Base-by-base conservation (phyloP, 352 stramenopile species). In the Pythium grandisporangium region DNA sequence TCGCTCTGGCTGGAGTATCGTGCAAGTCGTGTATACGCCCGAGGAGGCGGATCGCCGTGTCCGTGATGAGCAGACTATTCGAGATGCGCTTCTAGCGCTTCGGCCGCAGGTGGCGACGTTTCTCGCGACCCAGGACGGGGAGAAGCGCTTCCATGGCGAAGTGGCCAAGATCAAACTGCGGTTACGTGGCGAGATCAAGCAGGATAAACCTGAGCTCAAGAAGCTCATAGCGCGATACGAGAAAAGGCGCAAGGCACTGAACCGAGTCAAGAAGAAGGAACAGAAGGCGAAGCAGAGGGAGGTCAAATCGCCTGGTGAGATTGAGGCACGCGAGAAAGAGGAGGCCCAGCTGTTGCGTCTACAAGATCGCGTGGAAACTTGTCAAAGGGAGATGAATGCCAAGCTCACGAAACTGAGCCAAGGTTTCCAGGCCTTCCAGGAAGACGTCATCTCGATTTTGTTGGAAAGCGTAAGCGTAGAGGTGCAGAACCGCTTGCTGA, bases 141-240 rank as follows among this genome's bases (percentile, higher is more conserved):
- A 83, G 30, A 84, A 84, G 51, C 59, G 66, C 11, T 87, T 89
- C 49, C 66, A 74, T 17, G 55, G 53, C 6, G 73, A 89, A 42
- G 65, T 89, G 4, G 48, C 51, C 46, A 23, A 42, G 6, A 58
- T 72, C 21, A 84, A 84, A 30, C 54, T 54, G 14, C 34, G 40
- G 7, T 43, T 87, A n/a, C 58, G 69, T 0, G 21, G 30, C 1
- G 54, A 75, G 20, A 55, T 85, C 26, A 57, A 48, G 6, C 48
- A 23, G 4, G 52, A 78, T 7, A 63, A 76, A 40, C 61, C 34
- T 7, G 51, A 51, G 30, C 52, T 60, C 27, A 42, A 65, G 42
- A 64, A 70, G 27, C 45, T 77, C 6, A 55, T 51, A 20, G 46
- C 42, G 14, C 52, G 63, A 37, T 53, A 49, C 42, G 58, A 68